These are phyloP conservation scores for Populus hybrid DNA, from an alignment of 441 rosid genomes.

Conservation along the genomic window DNA sequence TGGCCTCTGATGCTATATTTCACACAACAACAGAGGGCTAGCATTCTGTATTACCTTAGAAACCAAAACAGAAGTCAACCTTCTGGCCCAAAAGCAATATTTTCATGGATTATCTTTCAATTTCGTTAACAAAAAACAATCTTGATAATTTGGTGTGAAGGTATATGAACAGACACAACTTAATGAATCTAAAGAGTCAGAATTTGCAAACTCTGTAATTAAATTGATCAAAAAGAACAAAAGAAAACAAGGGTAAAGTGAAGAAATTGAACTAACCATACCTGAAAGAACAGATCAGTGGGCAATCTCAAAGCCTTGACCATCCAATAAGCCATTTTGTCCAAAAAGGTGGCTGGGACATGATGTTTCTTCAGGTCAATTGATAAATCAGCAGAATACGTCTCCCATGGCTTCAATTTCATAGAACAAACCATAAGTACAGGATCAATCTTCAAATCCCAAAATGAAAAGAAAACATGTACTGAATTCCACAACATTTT, in stretches of 20 bases:
- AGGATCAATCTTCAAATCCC: background rate
- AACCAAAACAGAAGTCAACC: background rate
- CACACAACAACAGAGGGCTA: background rate
- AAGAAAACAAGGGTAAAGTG: background rate
- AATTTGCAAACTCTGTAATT: background rate
- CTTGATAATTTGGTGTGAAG: background rate
- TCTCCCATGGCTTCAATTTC: constrained; percentile 60
- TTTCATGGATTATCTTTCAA: background rate
- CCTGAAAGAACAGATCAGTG: constrained; percentile 69
- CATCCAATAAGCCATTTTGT: constrained; percentile 51
- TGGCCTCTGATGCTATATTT: background rate
- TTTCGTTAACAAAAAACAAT: background rate
- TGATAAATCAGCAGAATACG: constrained; percentile 42
- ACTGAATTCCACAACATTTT: background rate
- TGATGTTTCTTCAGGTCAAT: constrained; percentile 66
- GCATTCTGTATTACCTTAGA: background rate
- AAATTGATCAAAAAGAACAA: background rate
- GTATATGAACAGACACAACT: background rate
- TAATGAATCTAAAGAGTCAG: background rate
- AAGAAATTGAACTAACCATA: constrained; percentile 1
- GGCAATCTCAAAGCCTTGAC: constrained; percentile 65
- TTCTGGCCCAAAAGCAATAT: background rate
- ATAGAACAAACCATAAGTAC: background rate
- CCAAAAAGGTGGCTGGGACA: constrained; percentile 38
- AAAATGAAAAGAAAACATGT: background rate